Conservation (phyloP, 768 basidiomycete species). For the Psilocybe subaeruginosa region DNA sequence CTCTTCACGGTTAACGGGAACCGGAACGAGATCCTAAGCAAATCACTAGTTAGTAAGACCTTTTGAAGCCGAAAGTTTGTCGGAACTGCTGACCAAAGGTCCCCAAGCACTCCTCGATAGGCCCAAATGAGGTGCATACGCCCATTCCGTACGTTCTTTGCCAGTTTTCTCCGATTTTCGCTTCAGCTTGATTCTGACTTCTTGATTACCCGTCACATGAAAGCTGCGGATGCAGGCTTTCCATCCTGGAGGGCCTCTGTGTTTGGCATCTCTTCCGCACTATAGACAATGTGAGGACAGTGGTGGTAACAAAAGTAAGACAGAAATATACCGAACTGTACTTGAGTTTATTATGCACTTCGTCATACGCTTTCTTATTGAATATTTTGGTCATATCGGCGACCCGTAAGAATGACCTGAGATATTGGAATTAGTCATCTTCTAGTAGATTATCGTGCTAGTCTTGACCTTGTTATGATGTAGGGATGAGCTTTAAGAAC, state of each 20-base stretch:
- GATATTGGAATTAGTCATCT: neutral
- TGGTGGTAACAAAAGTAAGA: neutral
- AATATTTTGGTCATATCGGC: conserved; percentile 33
- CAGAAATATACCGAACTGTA: conserved; percentile 19
- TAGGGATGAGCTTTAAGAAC: conserved; percentile 33
- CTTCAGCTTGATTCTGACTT: conserved; percentile 30
- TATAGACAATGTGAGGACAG: neutral
- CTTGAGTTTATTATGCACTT: conserved; percentile 26
- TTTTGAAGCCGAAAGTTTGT: neutral
- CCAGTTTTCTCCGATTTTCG: conserved; percentile 17
- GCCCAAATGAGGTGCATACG: conserved; percentile 34
- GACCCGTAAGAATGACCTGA: conserved; percentile 36
- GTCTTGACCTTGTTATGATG: conserved; percentile 35
- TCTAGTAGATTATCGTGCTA: too few relatives aligned
- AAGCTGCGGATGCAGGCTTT: conserved; percentile 28
- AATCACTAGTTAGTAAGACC: neutral
- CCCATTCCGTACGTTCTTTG: conserved; percentile 25
- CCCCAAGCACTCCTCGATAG: conserved; percentile 25
- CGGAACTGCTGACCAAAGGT: conserved; percentile 27
- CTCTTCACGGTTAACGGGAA: neutral
- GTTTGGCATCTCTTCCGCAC: conserved; percentile 1
- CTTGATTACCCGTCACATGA: conserved; percentile 28
- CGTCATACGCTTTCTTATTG: conserved; percentile 30
- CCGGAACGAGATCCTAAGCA: conserved; percentile 30
- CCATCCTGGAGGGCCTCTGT: conserved; percentile 7